phyloP scores from a whole-genome alignment of 2,329 filamentous ascomycete species.

The Meredithiella fracta region DNA sequence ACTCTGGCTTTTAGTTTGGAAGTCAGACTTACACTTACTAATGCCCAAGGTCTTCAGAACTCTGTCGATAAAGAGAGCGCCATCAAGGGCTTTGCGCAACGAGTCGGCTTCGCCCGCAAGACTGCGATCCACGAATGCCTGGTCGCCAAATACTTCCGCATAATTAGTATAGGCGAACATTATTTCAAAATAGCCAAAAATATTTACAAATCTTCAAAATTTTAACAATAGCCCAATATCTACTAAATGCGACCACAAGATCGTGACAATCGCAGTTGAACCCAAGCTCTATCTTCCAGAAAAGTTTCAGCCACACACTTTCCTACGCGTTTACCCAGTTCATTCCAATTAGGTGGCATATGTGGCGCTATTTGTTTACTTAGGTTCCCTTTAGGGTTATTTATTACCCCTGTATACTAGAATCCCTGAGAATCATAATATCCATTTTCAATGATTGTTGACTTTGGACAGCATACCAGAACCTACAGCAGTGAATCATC shows the following conservation, averaged over 20 bases:
- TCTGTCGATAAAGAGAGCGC: constrained; percentile 63
- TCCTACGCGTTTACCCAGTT: constrained; percentile 1
- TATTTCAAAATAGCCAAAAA: too few relatives aligned
- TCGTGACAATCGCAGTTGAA: background rate
- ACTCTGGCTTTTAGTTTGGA: background rate
- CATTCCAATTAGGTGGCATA: background rate
- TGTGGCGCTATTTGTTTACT: constrained; percentile 13
- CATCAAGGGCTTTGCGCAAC: constrained; percentile 50
- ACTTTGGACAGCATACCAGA: background rate
- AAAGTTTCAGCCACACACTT: constrained; percentile 11
- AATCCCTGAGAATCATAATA: background rate
- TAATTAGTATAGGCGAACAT: constrained; percentile 54
- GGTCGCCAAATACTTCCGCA: constrained; percentile 47
- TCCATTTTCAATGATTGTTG: background rate
- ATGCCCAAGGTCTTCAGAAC: constrained; percentile 56
- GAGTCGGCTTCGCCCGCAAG: constrained; percentile 45
- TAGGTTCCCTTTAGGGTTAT: constrained; percentile 10
- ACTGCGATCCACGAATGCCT: constrained; percentile 41
- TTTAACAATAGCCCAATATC: background rate
- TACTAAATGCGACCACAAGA: background rate
- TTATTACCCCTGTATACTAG: background rate
- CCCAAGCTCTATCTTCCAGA: background rate
- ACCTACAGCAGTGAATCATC: background rate
- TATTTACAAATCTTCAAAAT: background rate
- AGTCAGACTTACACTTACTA: constrained; percentile 38